Conservation (phyloP, 768 basidiomycete species). For the Hypholoma sublateritium region DNA sequence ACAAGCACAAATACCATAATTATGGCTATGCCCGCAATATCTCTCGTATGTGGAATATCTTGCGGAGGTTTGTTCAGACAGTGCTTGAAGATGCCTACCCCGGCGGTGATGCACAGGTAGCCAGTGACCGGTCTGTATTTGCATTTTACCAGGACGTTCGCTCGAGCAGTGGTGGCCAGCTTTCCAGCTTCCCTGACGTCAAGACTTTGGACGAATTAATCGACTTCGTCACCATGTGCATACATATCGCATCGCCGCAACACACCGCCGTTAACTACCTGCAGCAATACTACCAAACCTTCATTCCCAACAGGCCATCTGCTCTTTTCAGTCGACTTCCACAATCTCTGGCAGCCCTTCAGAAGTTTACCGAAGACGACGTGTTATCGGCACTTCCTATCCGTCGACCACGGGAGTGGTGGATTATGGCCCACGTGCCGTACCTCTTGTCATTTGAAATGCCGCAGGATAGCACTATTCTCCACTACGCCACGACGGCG, state of each 20-base stretch:
- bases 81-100: slow-evolving; percentile 17
- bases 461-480: slow-evolving; percentile 21
- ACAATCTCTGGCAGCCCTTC: slow-evolving; percentile 15
- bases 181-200: slow-evolving; percentile 24
- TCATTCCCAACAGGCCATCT: slow-evolving; percentile 29
- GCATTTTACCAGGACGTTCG: slow-evolving; percentile 23
- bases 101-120: slow-evolving; percentile 19
- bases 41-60: slow-evolving; percentile 24
- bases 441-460: slow-evolving; percentile 26
- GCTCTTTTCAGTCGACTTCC: slow-evolving; percentile 26
- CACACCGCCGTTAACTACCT: slow-evolving; percentile 34
- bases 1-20: slow-evolving; percentile 27
- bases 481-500: slow-evolving; percentile 15
- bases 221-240: slow-evolving; percentile 30
- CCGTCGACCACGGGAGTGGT: slow-evolving; percentile 21
- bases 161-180: slow-evolving; percentile 17
- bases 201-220: slow-evolving; percentile 25
- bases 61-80: slow-evolving; percentile 22
- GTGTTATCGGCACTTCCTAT: slow-evolving; percentile 25
- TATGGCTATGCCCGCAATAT: slow-evolving; percentile 27
- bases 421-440: slow-evolving; percentile 27
- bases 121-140: slow-evolving; percentile 17
- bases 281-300: slow-evolving; percentile 32
- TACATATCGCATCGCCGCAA: slow-evolving; percentile 30
- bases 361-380: slow-evolving; percentile 16